These are phyloP conservation scores for Claviceps sp. DNA, from an alignment of 2,329 filamentous ascomycete species.

Conservation along the genomic window DNA sequence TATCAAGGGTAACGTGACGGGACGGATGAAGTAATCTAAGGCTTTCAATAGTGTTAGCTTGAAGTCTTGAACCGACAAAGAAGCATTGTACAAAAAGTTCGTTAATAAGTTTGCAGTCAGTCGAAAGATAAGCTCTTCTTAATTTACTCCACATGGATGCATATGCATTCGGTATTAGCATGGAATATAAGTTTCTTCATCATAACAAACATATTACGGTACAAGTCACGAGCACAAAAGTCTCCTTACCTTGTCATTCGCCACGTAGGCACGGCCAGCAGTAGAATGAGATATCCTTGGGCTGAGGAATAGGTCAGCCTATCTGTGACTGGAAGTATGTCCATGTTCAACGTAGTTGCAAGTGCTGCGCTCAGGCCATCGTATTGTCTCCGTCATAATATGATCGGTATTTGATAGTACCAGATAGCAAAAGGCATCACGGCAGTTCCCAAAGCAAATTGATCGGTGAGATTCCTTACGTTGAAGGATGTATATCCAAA, in stretches of 20 bases:
- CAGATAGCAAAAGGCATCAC: slow-evolving; percentile 26
- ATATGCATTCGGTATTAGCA: slow-evolving; percentile 59
- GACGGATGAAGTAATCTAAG: background rate
- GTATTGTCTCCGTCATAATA: slow-evolving; percentile 23
- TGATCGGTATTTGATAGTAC: slow-evolving; percentile 34
- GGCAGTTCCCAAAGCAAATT: slow-evolving; percentile 9
- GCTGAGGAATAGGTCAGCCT: background rate
- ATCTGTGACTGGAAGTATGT: too few species aligned
- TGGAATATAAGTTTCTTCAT: slow-evolving; percentile 59
- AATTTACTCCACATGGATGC: slow-evolving; percentile 48
- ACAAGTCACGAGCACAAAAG: background rate
- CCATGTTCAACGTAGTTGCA: background rate
- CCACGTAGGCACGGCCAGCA: background rate
- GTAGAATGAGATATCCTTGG: background rate
- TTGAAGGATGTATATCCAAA: background rate
- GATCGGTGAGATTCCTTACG: slow-evolving; percentile 2
- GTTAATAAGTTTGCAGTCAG: slow-evolving; percentile 37
- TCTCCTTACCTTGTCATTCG: slow-evolving; percentile 13
- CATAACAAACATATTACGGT: slow-evolving; percentile 27
- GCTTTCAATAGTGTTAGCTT: slow-evolving; percentile 2
- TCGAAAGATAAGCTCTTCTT: slow-evolving; percentile 78
- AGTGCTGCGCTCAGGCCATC: slow-evolving; percentile 17
- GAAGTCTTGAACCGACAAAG: slow-evolving; percentile 7
- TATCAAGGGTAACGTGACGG: slow-evolving; percentile 31
- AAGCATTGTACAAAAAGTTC: slow-evolving; percentile 10